phyloP scores from a whole-genome alignment of 495 filamentous ascomycete species.

The Aspergillus conjunctus region DNA sequence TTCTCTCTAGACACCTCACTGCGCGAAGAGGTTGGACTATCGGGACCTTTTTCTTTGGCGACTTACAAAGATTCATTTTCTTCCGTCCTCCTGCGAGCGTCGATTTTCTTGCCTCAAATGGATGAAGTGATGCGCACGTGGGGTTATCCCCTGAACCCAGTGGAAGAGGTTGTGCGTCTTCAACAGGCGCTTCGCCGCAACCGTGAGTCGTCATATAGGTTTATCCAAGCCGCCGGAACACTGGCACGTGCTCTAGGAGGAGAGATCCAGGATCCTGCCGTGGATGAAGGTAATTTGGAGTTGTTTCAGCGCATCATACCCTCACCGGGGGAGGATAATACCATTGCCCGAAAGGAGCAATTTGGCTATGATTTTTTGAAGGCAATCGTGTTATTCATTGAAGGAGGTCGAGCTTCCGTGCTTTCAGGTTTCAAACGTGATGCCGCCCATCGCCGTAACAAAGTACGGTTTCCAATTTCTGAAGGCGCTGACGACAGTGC shows the following conservation, averaged over 20 bases:
- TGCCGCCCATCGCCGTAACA: constrained; percentile 34
- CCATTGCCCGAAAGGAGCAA: constrained; percentile 45
- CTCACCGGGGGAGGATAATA: constrained; percentile 50
- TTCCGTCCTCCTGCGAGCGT: constrained; percentile 49
- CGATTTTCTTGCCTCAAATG: constrained; percentile 55
- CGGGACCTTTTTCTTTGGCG: constrained; percentile 29
- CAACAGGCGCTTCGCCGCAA: constrained; percentile 60
- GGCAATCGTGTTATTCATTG: constrained; percentile 64
- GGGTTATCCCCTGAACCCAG: constrained; percentile 62
- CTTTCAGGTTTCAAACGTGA: constrained; percentile 57
- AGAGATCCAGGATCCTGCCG: constrained; percentile 38
- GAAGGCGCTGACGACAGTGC: constrained; percentile 50
- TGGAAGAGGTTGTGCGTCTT: constrained; percentile 50
- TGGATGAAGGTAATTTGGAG: constrained; percentile 29
- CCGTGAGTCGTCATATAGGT: constrained; percentile 61
- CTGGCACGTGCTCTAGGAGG: constrained; percentile 58
- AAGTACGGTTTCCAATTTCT: constrained; percentile 54
- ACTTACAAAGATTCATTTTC: constrained; percentile 49
- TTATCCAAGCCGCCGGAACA: constrained; percentile 69
- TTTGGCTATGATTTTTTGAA: constrained; percentile 68
- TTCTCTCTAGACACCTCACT: constrained; percentile 53
- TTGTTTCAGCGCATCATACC: constrained; percentile 50
- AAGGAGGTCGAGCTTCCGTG: constrained; percentile 55
- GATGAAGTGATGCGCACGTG: constrained; percentile 57
- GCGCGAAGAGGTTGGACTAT: constrained; percentile 28